phyloP scores from a whole-genome alignment of 768 basidiomycete species.

The Russula virescens region DNA sequence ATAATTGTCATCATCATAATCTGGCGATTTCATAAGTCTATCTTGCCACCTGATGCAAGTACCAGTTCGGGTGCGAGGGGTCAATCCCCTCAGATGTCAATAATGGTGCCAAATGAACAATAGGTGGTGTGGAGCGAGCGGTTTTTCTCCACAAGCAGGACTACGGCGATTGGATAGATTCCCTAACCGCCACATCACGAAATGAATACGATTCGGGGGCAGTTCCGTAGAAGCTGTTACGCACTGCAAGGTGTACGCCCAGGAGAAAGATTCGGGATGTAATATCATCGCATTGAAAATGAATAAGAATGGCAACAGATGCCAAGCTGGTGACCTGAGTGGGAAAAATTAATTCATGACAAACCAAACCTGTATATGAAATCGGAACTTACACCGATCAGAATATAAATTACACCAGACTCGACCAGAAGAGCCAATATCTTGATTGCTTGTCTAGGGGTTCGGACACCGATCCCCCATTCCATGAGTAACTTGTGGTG shows the following conservation, averaged over 20 bases:
- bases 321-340: background rate
- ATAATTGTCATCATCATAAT: background rate
- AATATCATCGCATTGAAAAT: background rate
- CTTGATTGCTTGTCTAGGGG: background rate
- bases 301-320: background rate
- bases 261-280: background rate
- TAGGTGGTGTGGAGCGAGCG: background rate
- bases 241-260: constrained; percentile 5
- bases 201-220: background rate
- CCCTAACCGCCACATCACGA: background rate
- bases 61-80: too few species aligned
- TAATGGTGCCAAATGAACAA: too few species aligned
- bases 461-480: too few species aligned
- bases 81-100: too few species aligned
- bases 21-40: too few species aligned
- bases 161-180: constrained; percentile 8
- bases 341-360: too few species aligned
- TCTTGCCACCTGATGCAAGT: background rate
- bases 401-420: too few species aligned
- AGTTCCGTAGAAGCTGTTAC: background rate
- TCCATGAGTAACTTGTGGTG: too few species aligned
- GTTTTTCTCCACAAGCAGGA: background rate
- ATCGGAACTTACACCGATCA: too few species aligned
- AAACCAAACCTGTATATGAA: too few species aligned
- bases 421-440: constrained; percentile 1